phyloP scores from a whole-genome alignment of 139 green algal species.

The Tetraselmis chui region DNA sequence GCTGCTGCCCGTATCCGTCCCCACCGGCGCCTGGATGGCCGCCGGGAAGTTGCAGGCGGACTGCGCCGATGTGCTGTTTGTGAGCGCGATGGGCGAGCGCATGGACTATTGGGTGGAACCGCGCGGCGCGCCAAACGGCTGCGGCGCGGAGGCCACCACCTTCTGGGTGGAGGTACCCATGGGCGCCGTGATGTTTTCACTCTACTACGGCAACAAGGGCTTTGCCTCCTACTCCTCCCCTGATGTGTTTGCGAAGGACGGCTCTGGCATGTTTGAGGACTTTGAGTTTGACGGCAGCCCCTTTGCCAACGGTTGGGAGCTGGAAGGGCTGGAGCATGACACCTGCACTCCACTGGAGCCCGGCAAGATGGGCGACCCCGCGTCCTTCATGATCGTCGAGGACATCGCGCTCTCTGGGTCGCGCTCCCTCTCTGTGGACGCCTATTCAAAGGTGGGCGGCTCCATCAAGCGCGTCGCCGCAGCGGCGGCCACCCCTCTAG shows the following conservation, averaged over 20 bases:
- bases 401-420: conserved; percentile 12
- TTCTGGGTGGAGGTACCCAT: conserved; percentile 11
- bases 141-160: conserved; percentile 8
- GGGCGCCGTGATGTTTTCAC: neutral
- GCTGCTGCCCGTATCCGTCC: conserved; percentile 9
- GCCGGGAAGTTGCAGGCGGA: conserved; percentile 9
- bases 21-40: conserved; percentile 7
- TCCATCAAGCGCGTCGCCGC: conserved; percentile 14
- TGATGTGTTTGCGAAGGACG: neutral
- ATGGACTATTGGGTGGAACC: conserved; percentile 17
- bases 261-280: conserved; percentile 25
- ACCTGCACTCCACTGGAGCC: conserved; percentile 11
- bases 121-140: neutral
- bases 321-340: conserved; percentile 3
- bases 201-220: conserved; percentile 24
- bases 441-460: conserved; percentile 6
- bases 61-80: conserved; percentile 21
- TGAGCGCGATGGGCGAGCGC: neutral
- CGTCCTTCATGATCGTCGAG: conserved; percentile 4
- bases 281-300: conserved; percentile 16
- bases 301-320: neutral
- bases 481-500: neutral
- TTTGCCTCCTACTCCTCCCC: neutral
- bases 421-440: conserved; percentile 14
- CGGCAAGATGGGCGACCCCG: conserved; percentile 1